Percentiles rank a stretch among this genome's conserved stretches.
phyloP scores from a whole-genome alignment of 1,284 basidiomycete species.

The Lignosus rhinocerotis region DNA sequence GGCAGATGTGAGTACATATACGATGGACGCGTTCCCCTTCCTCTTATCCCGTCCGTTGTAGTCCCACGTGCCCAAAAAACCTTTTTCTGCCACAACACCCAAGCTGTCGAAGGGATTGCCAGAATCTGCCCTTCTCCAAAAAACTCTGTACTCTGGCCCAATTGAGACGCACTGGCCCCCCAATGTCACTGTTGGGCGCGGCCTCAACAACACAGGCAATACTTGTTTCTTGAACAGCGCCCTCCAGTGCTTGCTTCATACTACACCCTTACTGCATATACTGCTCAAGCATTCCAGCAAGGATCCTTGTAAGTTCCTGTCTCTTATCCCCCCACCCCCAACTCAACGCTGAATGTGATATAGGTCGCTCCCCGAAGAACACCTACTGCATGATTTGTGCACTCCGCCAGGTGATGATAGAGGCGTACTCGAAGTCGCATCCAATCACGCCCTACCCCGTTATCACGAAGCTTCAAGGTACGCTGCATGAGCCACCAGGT shows the following conservation, averaged over 20 bases:
- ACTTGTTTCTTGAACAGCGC: conserved; percentile 98
- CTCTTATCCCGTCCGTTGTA: neutral
- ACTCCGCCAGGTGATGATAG: conserved; percentile 55
- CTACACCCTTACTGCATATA: conserved; percentile 82
- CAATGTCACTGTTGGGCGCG: conserved; percentile 50
- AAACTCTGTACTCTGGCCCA: conserved; percentile 45
- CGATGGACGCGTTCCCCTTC: neutral
- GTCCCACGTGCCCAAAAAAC: conserved; percentile 12
- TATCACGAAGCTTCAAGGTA: conserved; percentile 69
- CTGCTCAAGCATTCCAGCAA: conserved; percentile 52
- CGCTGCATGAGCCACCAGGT: conserved; percentile 27
- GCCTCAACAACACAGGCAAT: conserved; percentile 91
- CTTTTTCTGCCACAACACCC: conserved; percentile 1
- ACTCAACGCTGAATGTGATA: conserved; percentile 12
- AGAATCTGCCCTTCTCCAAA: conserved; percentile 9
- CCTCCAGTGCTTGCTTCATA: conserved; percentile 93
- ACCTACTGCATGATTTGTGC: conserved; percentile 81
- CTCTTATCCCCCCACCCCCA: conserved; percentile 11
- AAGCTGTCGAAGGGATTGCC: conserved; percentile 19
- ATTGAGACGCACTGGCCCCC: conserved; percentile 63
- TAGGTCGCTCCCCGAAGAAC: conserved; percentile 53
- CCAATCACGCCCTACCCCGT: conserved; percentile 66
- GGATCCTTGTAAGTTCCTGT: conserved; percentile 38
- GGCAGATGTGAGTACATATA: conserved; percentile 20
- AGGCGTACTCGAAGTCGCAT: conserved; percentile 45